Base-by-base conservation (phyloP, 148 eudicot species). In the Nepenthes gracilis region DNA sequence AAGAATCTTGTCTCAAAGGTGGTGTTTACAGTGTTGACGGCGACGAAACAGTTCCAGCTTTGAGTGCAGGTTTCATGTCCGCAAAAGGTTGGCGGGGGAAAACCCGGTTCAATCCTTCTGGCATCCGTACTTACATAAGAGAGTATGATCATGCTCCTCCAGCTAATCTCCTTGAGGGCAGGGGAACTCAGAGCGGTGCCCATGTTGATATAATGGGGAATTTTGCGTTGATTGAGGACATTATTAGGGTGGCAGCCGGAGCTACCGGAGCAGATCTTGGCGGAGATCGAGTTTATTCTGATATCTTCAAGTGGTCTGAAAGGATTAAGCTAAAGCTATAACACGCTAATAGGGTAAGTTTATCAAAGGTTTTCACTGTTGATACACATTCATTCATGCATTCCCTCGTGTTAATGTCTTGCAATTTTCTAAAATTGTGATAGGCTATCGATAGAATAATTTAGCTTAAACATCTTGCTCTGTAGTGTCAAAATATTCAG, bases 71-170 rank as follows among this genome's bases (percentile, higher is more conserved):
- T 6, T 92, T 68, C 75, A 92, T 92, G 98, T 80, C 85, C 56
- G 98, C 96, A 36, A 93, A 84, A 73, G 96, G 91, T 15, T 93
- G 98, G 98, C 96, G 98, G 34, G 98, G 98, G 6, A 88, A 81
- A 67, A 93, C 88, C 35, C 71, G 86, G 38, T 93, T 81, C 64
- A 93, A 93, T 67, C 98, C 98, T 60, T 86, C 94, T 2, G 98
- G 98, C 58, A 71, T 79, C 43, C 68, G 54, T 60, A 86, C 88
- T 32, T 86, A 72, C 58, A 33, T 79, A n/a, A 76, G 91, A 58
- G 98, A 93, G 67, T 93, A 86, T 54, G 80, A 88, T 64, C 98
- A 92, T 64, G 85, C 90, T 66, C 98, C 98, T 58, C 98, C 98
- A 0, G 72, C 96, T 47, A 88, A 77, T 71, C 67, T 93, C 58